Percentiles rank a stretch among this genome's conserved stretches.
Evolutionary conservation across 1,284 basidiomycete genomes (phyloP).

Genomic region (Exobasidium rhododendri): DNA sequence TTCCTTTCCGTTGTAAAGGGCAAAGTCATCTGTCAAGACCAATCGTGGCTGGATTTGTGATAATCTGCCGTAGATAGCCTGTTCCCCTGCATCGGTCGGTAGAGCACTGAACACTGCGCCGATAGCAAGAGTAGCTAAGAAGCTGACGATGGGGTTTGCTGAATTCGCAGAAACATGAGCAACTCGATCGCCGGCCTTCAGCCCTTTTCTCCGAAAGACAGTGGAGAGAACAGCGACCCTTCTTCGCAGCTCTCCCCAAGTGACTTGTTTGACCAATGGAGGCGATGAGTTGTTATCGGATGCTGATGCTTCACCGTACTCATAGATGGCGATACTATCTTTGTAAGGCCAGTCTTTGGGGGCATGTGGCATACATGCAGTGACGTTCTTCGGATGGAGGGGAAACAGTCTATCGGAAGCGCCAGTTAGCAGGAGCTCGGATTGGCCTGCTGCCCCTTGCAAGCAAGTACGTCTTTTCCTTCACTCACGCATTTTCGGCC

Average conservation of each 20-base stretch:
- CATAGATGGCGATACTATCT: slow-evolving; percentile 67
- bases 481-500: slow-evolving; percentile 75
- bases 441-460: too few relatives aligned
- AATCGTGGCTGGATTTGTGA: slow-evolving; percentile 38
- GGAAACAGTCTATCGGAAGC: slow-evolving; percentile 34
- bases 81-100: slow-evolving; percentile 78
- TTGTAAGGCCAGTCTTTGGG: slow-evolving; percentile 40
- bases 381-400: slow-evolving; percentile 29
- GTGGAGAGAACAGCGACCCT: slow-evolving; percentile 60
- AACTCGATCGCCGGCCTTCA: slow-evolving; percentile 70
- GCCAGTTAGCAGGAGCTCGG: too few relatives aligned
- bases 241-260: slow-evolving; percentile 6
- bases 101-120: slow-evolving; percentile 74
- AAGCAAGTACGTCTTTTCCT: too few relatives aligned
- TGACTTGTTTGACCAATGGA: slow-evolving; percentile 57
- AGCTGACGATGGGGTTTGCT: slow-evolving; percentile 68
- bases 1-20: slow-evolving; percentile 50
- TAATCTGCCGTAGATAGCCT: slow-evolving; percentile 73
- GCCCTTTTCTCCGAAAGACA: slow-evolving; percentile 64
- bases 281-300: slow-evolving; percentile 40
- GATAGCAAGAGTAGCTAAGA: slow-evolving; percentile 71
- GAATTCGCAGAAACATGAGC: slow-evolving; percentile 74
- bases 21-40: slow-evolving; percentile 46
- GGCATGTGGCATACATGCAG: slow-evolving; percentile 26
- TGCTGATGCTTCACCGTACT: slow-evolving; percentile 61